These are phyloP conservation scores for Aurinia saxatilis DNA, from an alignment of 345 rosid genomes.

Conservation along the genomic window DNA sequence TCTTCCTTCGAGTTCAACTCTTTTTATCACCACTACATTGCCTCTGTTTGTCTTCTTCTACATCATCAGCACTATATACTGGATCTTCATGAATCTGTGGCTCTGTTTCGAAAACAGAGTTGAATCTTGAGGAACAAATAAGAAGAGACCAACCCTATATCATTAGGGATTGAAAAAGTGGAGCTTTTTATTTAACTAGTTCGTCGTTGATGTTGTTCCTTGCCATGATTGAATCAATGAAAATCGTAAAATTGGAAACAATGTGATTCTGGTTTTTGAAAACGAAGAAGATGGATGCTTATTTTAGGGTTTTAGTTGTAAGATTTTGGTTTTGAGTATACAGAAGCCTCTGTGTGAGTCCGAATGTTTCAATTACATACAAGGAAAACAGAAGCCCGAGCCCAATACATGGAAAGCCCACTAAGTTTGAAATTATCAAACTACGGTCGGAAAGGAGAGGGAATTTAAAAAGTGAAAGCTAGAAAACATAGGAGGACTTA, in stretches of 20 bases:
- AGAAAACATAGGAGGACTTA: no score
- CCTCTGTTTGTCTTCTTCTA: constrained; percentile 52
- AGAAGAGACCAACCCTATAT: no score
- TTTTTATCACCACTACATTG: constrained; percentile 48
- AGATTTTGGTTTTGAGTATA: no score
- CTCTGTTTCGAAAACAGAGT: background rate
- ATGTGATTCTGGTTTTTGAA: background rate
- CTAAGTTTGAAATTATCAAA: no score
- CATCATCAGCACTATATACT: constrained; percentile 34
- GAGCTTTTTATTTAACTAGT: background rate
- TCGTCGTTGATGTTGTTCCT: background rate
- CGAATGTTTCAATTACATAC: no score
- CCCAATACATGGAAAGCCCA: no score
- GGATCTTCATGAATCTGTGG: background rate
- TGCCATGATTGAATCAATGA: background rate
- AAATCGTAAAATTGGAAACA: background rate
- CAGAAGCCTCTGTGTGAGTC: no score
- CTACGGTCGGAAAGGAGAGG: no score
- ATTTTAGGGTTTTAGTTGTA: background rate
- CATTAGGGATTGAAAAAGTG: background rate
- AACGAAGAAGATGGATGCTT: background rate
- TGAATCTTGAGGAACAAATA: background rate
- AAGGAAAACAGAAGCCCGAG: no score
- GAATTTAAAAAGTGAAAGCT: no score
- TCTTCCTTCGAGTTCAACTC: constrained; percentile 49